Evolutionary conservation across 352 stramenopile species (phyloP), one percentile per base, ranked within the genome.

Genomic region (Globisporangium heterothallicum): DNA sequence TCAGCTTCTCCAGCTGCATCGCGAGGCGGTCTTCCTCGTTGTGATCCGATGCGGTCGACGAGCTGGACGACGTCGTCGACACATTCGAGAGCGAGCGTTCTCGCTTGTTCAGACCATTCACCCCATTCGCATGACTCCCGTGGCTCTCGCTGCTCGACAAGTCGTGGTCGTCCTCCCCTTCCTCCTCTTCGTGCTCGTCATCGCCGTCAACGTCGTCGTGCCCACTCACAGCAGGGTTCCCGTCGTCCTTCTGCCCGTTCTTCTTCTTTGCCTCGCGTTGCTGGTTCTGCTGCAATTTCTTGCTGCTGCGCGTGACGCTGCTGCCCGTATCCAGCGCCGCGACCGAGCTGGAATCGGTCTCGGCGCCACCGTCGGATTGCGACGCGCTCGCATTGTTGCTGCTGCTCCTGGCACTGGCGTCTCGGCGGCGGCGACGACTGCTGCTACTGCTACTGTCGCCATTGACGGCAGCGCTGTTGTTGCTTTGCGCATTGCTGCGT

Each of bases 31-130:
- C 64, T 29, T 78, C 64, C 22, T 71, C 74, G 4, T 63, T 68
- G 18, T 60, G 60, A 42, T 85, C 74, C 13, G 70, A 84, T 13
- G 48, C 56, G 47, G 80, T 58, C 16, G 75, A 86, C 16, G 70
- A 80, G 42, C 49, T 73, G 30, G 76, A 79, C 44, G 74, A 87
- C 30, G 66, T 82, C 42, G 66, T 87, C 40, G 75, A 89, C 26
- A 84, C 60, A n/a, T 68, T 83, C 38, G 75, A 87, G 52, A 86
- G 53, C 43, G 78, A 89, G 14, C 78, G 75, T 42, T 75, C 64
- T 53, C 74, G 75, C 48, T 74, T 61, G 29, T 52, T 42, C 22
- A 49, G 26, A 8, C 32, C 38, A 12, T 25, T 27, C 0, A 32
- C 12, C 14, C 34, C 38, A 8, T 41, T 29, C 3, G 49, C 49